Percentiles rank a stretch among this genome's conserved stretches.
These are phyloP conservation scores for Geotrichum phurueaensis DNA, from an alignment of 1,139 yeast genomes.

Conservation along the genomic window DNA sequence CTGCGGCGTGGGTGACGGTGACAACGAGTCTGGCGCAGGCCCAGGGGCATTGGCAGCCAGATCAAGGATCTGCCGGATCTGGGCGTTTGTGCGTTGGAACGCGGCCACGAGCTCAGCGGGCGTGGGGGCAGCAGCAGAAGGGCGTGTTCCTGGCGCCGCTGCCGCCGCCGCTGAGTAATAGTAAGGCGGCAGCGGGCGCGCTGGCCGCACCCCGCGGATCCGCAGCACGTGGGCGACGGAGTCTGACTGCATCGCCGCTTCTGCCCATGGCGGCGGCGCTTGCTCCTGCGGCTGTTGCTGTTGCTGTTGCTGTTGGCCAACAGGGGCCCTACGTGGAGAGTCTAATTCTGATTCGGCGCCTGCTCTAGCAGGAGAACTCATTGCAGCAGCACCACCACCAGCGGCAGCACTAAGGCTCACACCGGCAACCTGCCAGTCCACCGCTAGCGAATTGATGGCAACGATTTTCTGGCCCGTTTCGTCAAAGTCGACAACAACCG, in stretches of 20 bases:
- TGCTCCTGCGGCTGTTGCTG: background rate
- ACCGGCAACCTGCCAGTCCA: constrained; percentile 37
- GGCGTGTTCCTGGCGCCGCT: background rate
- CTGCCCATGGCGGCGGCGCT: constrained; percentile 19
- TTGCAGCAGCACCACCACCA: background rate
- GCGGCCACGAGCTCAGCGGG: constrained; percentile 2
- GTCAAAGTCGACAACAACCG: constrained; percentile 37
- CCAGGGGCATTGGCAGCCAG: no score
- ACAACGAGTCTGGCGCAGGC: background rate
- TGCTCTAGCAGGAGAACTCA: background rate
- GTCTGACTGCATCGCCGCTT: constrained; percentile 13
- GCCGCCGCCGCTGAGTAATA: background rate
- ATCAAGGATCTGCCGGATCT: constrained; percentile 7
- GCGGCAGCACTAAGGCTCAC: constrained; percentile 12
- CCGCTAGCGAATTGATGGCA: constrained; percentile 33
- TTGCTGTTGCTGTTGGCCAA: background rate
- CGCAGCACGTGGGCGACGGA: constrained; percentile 16
- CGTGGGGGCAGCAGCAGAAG: background rate
- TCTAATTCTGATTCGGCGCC: background rate
- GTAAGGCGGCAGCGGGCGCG: background rate
- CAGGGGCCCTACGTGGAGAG: background rate
- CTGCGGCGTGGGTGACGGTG: no score
- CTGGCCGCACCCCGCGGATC: constrained; percentile 9
- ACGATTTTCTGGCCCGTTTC: constrained; percentile 30
- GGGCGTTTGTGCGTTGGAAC: constrained; percentile 6